Base-by-base conservation (phyloP, 352 stramenopile genomes). In the Globisporangium alternatum region DNA sequence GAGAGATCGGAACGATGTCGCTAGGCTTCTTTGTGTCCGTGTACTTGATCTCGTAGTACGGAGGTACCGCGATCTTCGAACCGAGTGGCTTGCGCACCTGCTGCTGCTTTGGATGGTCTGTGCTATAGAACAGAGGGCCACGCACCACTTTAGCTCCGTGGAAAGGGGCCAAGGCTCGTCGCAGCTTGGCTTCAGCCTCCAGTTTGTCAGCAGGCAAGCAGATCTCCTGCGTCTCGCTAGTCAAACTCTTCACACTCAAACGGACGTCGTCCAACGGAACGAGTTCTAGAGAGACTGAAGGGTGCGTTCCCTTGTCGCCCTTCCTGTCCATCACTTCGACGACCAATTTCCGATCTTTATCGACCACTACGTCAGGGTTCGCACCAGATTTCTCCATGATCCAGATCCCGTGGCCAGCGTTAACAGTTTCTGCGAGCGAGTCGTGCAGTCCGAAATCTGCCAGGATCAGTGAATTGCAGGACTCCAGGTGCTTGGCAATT, bases 211-310 rank as follows among this genome's bases (percentile, higher is more conserved):
- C 78, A 6, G 74, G 68, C 2, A 92, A 65, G 37, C 72, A 77
- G 3, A 92, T 30, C 0, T 92, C 77, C 48, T 78, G 72, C 2
- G 55, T 33, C 12, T 55, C 70, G 1, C 74, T 71, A 6, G 69
- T 45, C 0, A 59, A 44, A 49, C 85, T 79, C 7, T 66, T 64
- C 13, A 79, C 66, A 56, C 64, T 75, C 8, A 92, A 52, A 13
- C 73, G 72, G 15, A 83, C 61, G 37, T 92, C 79, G 9, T 81
- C 70, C 6, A 88, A 66, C 6, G 80, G 71, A 2, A 77, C 35
- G 12, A 90, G 56, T 25, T 81, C 77, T 4, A 86, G 37, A 17
- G 69, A 69, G 19, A 85, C 37, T 5, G 45, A 64, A 0, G 80
- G 78, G 10, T 72, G 49, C 0, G 68, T 70, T 5, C 69, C 62